Percentiles rank a stretch among this genome's conserved stretches.
Conservation (phyloP, 2,329 filamentous ascomycete genomes). For the Neospermospora avenae region DNA sequence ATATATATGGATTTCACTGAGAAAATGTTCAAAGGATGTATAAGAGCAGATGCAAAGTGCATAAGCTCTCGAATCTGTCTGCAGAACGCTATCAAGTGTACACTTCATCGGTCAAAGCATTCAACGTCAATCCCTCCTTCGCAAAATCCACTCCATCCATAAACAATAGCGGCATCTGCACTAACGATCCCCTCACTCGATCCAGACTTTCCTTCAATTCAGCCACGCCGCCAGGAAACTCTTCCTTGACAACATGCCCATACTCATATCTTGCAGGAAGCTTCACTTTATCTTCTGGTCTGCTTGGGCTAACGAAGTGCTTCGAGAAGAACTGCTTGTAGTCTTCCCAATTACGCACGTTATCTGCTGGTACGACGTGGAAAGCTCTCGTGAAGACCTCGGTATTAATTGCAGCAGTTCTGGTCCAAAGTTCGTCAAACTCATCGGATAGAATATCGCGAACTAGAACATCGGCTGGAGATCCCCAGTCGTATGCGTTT, state of each 20-base stretch:
- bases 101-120: constrained; percentile 67
- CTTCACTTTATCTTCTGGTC: constrained; percentile 41
- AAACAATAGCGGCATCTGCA: constrained; percentile 92
- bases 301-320: constrained; percentile 58
- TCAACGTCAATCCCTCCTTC: constrained; percentile 71
- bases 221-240: constrained; percentile 70
- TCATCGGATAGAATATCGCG: constrained; percentile 67
- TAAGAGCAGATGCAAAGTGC: too few species aligned
- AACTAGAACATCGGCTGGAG: constrained; percentile 64
- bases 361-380: constrained; percentile 71
- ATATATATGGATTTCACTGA: too few species aligned
- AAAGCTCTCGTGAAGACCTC: constrained; percentile 78
- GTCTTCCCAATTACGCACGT: constrained; percentile 66
- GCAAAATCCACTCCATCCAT: constrained; percentile 81
- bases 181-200: constrained; percentile 65
- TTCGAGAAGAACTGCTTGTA: constrained; percentile 69
- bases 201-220: constrained; percentile 69
- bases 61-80: too few species aligned
- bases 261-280: constrained; percentile 66
- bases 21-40: too few species aligned
- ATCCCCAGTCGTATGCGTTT: constrained; percentile 73
- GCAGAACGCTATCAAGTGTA: constrained; percentile 50
- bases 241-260: constrained; percentile 80
- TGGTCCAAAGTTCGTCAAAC: constrained; percentile 70
- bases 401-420: constrained; percentile 73